A percentile compares a stretch with the other conserved stretches of the same genome.
phyloP scores from a whole-genome alignment of 345 rosid genomes.

The Alliaria petiolata region DNA sequence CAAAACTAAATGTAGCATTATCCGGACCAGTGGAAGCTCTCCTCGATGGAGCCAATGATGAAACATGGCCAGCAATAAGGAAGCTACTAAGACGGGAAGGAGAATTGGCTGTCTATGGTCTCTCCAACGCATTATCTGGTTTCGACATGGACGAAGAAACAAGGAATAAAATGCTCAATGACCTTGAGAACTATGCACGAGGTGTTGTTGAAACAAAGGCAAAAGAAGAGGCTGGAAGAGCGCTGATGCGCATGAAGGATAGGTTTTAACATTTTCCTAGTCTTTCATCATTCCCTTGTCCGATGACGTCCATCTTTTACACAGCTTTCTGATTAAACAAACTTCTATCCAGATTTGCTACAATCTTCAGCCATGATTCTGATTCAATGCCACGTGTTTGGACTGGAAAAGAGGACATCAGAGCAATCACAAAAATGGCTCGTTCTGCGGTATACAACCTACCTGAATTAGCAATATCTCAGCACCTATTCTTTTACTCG shows the following conservation, averaged over 20 bases:
- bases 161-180: slow-evolving; percentile 54
- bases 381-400: slow-evolving; percentile 99
- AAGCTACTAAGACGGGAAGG: slow-evolving; percentile 66
- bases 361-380: slow-evolving; percentile 83
- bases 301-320: slow-evolving; percentile 3
- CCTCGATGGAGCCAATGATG: slow-evolving; percentile 73
- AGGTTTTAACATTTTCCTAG: slow-evolving; percentile 43
- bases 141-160: slow-evolving; percentile 73
- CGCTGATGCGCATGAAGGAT: slow-evolving; percentile 87
- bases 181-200: slow-evolving; percentile 58
- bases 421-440: slow-evolving; percentile 87
- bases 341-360: slow-evolving; percentile 65
- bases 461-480: slow-evolving; percentile 7
- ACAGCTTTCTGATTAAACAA: slow-evolving; percentile 17
- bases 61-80: slow-evolving; percentile 90
- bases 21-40: slow-evolving; percentile 93
- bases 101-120: slow-evolving; percentile 61
- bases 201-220: slow-evolving; percentile 85
- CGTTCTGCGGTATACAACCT: slow-evolving; percentile 68
- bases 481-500: background rate
- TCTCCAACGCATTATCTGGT: slow-evolving; percentile 66
- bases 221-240: slow-evolving; percentile 90
- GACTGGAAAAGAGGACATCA: slow-evolving; percentile 98
- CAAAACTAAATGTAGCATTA: slow-evolving; percentile 65
- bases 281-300: slow-evolving; percentile 16